Conservation (phyloP, 129 eudicot genomes). For the Escallonia herrerae region DNA sequence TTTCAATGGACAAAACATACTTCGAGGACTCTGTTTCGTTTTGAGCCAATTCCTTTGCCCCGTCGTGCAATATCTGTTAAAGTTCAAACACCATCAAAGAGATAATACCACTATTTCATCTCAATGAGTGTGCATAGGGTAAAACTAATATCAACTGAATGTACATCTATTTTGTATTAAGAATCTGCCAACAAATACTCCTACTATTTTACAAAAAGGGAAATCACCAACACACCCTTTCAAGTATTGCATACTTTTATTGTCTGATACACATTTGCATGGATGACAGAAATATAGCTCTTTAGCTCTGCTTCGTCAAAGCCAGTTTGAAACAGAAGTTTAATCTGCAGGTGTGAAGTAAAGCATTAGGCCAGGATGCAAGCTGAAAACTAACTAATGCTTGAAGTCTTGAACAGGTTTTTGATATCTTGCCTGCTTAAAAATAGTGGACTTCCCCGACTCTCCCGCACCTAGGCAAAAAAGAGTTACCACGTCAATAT, state of each 20-base stretch:
- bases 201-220: conserved; percentile 14
- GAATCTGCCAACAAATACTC: not conserved
- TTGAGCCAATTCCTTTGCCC: conserved; percentile 82
- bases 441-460: conserved; percentile 96
- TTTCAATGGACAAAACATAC: conserved; percentile 55
- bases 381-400: not conserved
- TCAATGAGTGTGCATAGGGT: conserved; percentile 1
- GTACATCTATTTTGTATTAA: not conserved
- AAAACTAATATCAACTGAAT: not conserved
- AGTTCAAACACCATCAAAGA: not conserved
- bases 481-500: not conserved
- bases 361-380: not conserved
- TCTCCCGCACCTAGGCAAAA: conserved; percentile 78
- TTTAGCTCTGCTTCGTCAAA: conserved; percentile 87
- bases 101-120: not conserved
- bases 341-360: conserved; percentile 54
- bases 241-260: conserved; percentile 90
- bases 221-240: conserved; percentile 73
- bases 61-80: conserved; percentile 74
- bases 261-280: conserved; percentile 95
- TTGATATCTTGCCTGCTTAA: conserved; percentile 72
- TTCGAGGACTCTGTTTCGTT: conserved; percentile 58
- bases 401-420: not conserved
- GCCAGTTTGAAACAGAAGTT: conserved; percentile 88
- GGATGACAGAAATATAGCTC: conserved; percentile 82